phyloP scores from a whole-genome alignment of 208 protist species.

The Leishmania major region DNA sequence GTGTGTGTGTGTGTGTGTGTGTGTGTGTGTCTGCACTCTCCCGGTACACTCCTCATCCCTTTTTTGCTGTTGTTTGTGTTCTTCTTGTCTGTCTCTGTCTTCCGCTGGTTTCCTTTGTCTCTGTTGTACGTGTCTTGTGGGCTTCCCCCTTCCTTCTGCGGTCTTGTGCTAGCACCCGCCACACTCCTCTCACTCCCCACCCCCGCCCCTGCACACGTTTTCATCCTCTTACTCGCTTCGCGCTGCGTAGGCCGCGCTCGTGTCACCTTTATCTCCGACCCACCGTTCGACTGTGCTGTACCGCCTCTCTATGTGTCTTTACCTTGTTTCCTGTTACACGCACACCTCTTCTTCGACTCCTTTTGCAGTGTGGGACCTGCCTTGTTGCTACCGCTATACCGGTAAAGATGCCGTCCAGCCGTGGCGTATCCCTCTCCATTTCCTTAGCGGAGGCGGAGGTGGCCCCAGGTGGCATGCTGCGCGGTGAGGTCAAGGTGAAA shows the following conservation, averaged over 20 bases:
- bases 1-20: background rate
- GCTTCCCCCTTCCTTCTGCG: background rate
- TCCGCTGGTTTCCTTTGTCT: background rate
- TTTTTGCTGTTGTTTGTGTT: background rate
- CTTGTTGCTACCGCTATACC: background rate
- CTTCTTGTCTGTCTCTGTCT: background rate
- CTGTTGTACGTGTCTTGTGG: background rate
- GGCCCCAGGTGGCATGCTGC: slow-evolving; percentile 30
- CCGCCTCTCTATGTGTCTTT: background rate
- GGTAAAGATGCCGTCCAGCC: slow-evolving; percentile 24
- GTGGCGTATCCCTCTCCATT: slow-evolving; percentile 31
- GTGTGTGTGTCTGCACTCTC: background rate
- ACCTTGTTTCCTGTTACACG: background rate
- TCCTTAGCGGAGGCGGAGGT: slow-evolving; percentile 16
- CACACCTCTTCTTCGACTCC: background rate
- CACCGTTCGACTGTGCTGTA: background rate
- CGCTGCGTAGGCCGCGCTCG: background rate
- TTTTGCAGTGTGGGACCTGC: background rate
- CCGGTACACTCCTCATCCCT: background rate
- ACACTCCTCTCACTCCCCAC: background rate
- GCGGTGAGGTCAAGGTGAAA: slow-evolving; percentile 41
- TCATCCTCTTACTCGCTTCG: slow-evolving; percentile 12
- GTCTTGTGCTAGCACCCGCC: background rate
- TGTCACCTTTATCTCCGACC: slow-evolving; percentile 5
- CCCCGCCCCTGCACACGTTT: background rate